phyloP scores from a whole-genome alignment of 768 basidiomycete genomes.

The Xerocomellus amylosporus region DNA sequence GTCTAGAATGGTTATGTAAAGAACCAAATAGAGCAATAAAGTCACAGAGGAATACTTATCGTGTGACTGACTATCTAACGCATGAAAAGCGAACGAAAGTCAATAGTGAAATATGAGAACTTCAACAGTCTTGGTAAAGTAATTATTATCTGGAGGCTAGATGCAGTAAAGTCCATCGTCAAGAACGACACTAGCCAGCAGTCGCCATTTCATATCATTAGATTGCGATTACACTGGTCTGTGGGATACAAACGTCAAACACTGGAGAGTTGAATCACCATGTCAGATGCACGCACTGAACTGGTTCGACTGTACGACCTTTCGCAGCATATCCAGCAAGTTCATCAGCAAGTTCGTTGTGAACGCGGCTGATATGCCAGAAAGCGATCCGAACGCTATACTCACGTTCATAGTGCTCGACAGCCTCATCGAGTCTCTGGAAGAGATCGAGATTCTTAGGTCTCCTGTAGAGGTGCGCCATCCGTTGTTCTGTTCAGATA shows the following conservation, averaged over 20 bases:
- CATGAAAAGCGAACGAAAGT: no score
- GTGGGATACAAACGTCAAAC: not conserved
- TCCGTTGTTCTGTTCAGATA: not conserved
- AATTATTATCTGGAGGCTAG: not conserved
- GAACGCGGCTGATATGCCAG: not conserved
- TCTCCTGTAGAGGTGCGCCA: not conserved
- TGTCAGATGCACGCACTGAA: not conserved
- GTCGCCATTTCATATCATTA: not conserved
- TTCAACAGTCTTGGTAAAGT: not conserved
- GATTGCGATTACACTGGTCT: not conserved
- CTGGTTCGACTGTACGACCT: not conserved
- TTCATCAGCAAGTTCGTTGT: not conserved
- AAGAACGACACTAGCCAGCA: not conserved
- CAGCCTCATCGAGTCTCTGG: not conserved
- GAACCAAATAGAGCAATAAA: no score
- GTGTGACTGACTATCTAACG: no score
- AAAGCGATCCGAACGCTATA: not conserved
- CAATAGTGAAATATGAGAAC: no score
- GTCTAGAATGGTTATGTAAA: no score
- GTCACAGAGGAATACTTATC: no score
- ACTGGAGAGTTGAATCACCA: not conserved
- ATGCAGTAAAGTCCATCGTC: not conserved
- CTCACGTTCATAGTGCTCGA: not conserved
- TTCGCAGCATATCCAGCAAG: not conserved
- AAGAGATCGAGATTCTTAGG: slow-evolving; percentile 7